Evolutionary conservation across 2,329 filamentous ascomycete genomes (phyloP), one percentile per base, ranked within the genome.

Genomic region (Ceratocystis variospora): DNA sequence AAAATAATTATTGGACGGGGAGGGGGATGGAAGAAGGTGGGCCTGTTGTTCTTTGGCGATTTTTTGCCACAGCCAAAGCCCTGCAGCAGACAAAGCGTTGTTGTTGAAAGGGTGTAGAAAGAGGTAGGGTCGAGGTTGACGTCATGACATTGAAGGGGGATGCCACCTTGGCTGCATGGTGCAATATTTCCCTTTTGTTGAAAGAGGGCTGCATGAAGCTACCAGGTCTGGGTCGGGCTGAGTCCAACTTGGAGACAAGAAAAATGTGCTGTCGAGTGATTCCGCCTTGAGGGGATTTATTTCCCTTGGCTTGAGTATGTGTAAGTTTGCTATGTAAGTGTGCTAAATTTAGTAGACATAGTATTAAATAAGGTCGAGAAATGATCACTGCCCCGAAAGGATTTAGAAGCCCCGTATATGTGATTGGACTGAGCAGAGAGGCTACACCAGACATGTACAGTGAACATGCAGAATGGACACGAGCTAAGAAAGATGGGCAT

Each of bases 11-110:
- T 12, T 59, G 25, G 22, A 33, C 17, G 33, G 28, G 3, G 28
- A 8, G 25, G 25, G 28, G 22, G 50, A 28, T 55, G 50, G 50
- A 25, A 25, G 28, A 57, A 28, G 31, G 15, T 6, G 53, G 53
- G 31, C 28, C 55, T 33, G 55, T n/a, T 31, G 25, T 33, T n/a
- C 28, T 33, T 31, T 33, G 55, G 7, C 28, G 28, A 59, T 19
- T 37, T 59, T 59, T 28, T 31, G 25, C 28, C 50, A 55, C 55
- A 59, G 25, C 55, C n/a, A 33, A 31, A 59, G 17, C 55, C 55
- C 28, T 59, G 55, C 55, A 59, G 12, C n/a, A 33, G 55, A 59
- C 55, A 59, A 59, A 59, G 55, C 28, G 55, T 31, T 59, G 55
- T 31, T 59, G 15, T 22, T 59, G 55, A 31, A 22, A 12, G 28